Evolutionary conservation across 352 stramenopile species (phyloP).

Genomic region (Albugo laibachii): DNA sequence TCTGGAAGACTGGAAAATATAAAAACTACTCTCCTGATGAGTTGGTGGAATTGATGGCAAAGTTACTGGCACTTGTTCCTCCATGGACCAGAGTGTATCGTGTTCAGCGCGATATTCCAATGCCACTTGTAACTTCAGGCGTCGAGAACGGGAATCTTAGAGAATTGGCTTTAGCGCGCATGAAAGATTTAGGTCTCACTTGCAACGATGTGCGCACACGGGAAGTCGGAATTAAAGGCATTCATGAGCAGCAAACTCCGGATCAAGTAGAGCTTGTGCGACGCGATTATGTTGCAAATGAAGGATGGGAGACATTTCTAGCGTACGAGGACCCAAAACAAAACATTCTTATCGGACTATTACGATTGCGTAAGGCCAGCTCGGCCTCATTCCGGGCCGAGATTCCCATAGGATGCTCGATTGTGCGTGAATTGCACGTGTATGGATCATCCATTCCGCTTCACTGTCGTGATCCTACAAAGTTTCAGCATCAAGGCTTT

Average conservation of each 20-base stretch:
- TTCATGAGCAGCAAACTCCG: constrained; percentile 83
- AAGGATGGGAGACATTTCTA: constrained; percentile 93
- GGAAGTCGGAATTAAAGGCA: constrained; percentile 94
- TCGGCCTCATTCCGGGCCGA: constrained; percentile 67
- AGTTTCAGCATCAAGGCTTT: constrained; percentile 95
- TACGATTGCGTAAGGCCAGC: constrained; percentile 83
- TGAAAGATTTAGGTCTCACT: constrained; percentile 82
- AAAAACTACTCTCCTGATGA: constrained; percentile 64
- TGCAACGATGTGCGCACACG: constrained; percentile 91
- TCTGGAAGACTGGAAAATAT: constrained; percentile 94
- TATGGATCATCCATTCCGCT: constrained; percentile 94
- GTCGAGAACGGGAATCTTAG: constrained; percentile 93
- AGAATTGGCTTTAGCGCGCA: constrained; percentile 82
- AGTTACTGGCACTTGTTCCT: constrained; percentile 85
- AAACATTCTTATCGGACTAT: constrained; percentile 91
- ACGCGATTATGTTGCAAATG: constrained; percentile 90
- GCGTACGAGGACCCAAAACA: constrained; percentile 91
- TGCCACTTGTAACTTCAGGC: constrained; percentile 92
- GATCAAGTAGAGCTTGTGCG: constrained; percentile 94
- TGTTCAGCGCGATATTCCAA: constrained; percentile 94
- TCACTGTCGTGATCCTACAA: constrained; percentile 84
- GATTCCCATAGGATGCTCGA: constrained; percentile 32
- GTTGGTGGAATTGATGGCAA: constrained; percentile 84
- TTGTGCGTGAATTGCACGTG: constrained; percentile 88
- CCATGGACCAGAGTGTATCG: constrained; percentile 92